Percentiles rank a stretch among this genome's conserved stretches.
Evolutionary conservation across 1,284 basidiomycete genomes (phyloP).

Genomic region (Vanrija sp.): DNA sequence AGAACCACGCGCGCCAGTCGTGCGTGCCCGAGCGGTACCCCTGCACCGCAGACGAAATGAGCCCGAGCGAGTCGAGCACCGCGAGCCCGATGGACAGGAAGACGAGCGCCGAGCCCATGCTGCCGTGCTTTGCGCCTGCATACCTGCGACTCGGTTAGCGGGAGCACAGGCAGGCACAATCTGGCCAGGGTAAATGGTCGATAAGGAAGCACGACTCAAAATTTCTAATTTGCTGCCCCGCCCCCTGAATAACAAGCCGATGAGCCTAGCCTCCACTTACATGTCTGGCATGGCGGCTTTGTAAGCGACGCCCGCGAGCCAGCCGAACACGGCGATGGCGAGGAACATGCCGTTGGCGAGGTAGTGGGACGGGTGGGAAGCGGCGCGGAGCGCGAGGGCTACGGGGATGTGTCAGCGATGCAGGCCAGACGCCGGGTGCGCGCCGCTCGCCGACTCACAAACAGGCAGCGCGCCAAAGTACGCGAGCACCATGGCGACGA

Average conservation of each 20-base stretch:
- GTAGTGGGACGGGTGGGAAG: constrained; percentile 36
- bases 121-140: constrained; percentile 34
- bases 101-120: constrained; percentile 33
- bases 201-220: neutral
- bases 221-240: neutral
- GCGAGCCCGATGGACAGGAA: constrained; percentile 33
- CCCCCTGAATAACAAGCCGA: neutral
- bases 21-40: constrained; percentile 22
- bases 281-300: constrained; percentile 34
- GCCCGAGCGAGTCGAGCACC: constrained; percentile 32
- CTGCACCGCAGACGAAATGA: constrained; percentile 26
- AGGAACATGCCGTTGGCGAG: constrained; percentile 32
- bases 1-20: constrained; percentile 27
- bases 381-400: constrained; percentile 40
- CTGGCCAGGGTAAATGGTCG: too few species aligned
- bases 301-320: constrained; percentile 41
- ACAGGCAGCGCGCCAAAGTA: constrained; percentile 42
- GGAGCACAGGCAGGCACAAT: neutral
- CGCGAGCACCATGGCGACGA: constrained; percentile 25
- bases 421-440: too few species aligned
- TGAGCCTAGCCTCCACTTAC: too few species aligned
- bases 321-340: constrained; percentile 30
- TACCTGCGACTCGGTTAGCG: constrained; percentile 28
- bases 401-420: neutral
- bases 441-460: constrained; percentile 23